phyloP scores from a whole-genome alignment of 78 protist species.

The Fonticula alba region DNA sequence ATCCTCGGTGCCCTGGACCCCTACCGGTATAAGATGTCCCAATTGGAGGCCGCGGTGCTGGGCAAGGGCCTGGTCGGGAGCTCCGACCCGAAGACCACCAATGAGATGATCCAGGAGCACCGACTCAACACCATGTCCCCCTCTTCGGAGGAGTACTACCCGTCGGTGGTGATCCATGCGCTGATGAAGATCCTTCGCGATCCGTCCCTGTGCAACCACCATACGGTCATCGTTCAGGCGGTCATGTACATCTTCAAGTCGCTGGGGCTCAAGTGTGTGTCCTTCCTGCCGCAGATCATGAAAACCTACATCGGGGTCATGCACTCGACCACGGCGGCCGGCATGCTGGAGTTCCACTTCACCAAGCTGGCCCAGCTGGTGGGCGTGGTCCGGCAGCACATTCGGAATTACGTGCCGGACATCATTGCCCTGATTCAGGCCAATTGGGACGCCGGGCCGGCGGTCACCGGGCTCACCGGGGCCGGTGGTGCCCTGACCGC shows the following conservation, averaged over 20 bases:
- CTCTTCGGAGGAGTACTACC: slow-evolving; percentile 63
- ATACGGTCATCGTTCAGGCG: slow-evolving; percentile 29
- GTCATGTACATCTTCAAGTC: slow-evolving; percentile 52
- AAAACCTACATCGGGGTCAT: slow-evolving; percentile 51
- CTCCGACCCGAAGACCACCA: too few relatives aligned
- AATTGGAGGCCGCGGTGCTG: too few relatives aligned
- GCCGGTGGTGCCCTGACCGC: too few relatives aligned
- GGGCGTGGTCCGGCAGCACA: slow-evolving; percentile 64
- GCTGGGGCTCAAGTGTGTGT: slow-evolving; percentile 57
- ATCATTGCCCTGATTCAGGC: slow-evolving; percentile 52
- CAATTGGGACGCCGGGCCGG: slow-evolving; percentile 60
- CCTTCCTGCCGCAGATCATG: slow-evolving; percentile 59
- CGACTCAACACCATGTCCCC: slow-evolving; percentile 12
- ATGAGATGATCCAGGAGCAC: too few relatives aligned
- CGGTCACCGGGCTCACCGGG: too few relatives aligned
- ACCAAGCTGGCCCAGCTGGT: slow-evolving; percentile 52
- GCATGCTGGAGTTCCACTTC: slow-evolving; percentile 48
- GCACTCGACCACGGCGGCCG: slow-evolving; percentile 31
- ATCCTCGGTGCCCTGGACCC: slow-evolving; percentile 95
- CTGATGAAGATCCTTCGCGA: slow-evolving; percentile 58
- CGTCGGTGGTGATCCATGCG: slow-evolving; percentile 60
- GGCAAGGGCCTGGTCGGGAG: too few relatives aligned
- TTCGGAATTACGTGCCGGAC: slow-evolving; percentile 50
- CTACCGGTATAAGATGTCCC: slow-evolving; percentile 20
- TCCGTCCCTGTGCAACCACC: slow-evolving; percentile 42